Conservation (phyloP, 306 rosid genomes). For the Vigna trinervia region DNA sequence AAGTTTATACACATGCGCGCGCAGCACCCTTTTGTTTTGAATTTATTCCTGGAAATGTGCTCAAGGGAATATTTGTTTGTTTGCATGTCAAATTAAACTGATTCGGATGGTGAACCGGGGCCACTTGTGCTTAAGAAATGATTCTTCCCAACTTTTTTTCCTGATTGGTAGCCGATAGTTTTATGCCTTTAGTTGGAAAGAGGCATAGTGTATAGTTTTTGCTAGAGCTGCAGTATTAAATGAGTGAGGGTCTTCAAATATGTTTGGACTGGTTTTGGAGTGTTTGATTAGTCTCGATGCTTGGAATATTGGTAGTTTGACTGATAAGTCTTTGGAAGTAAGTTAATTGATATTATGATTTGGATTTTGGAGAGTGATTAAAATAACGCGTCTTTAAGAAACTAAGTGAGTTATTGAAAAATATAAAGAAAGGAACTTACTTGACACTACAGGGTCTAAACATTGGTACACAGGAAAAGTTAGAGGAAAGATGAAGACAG, state of each 20-base stretch:
- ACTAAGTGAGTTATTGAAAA: background rate
- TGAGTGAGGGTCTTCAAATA: background rate
- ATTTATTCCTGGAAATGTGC: background rate
- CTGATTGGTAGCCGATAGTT: background rate
- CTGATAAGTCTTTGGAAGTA: background rate
- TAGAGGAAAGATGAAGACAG: background rate
- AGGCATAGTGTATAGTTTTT: background rate
- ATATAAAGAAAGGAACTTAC: background rate
- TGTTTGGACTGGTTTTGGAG: background rate
- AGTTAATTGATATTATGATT: background rate
- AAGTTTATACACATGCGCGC: background rate
- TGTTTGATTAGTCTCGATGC: background rate
- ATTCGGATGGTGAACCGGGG: background rate
- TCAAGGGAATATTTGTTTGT: background rate
- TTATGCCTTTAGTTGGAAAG: background rate
- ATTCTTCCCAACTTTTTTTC: background rate
- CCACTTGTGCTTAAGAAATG: conserved; percentile 12
- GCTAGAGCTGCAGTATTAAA: background rate
- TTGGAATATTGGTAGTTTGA: background rate
- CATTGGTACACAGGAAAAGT: background rate
- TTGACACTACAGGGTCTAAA: background rate
- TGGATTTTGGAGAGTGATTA: background rate
- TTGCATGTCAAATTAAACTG: background rate
- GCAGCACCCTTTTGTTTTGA: background rate
- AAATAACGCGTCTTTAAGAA: background rate